Evolutionary conservation across 768 basidiomycete genomes (phyloP), one percentile per base, ranked within the genome.

Genomic region (Amanita brunnescens): DNA sequence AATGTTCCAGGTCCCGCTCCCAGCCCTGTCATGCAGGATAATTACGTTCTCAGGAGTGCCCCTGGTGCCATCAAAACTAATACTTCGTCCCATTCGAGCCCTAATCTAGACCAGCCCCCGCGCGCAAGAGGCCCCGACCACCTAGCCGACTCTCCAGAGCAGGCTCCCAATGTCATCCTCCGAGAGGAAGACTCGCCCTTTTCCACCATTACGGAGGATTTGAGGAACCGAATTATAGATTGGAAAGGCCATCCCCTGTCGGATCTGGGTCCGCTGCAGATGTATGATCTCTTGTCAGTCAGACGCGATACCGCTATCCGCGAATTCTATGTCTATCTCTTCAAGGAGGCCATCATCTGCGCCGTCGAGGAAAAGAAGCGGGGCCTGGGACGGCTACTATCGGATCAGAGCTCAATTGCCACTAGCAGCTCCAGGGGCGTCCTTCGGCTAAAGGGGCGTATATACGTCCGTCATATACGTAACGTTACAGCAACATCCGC

Each of bases 281-380:
- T 96, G 80, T 96, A 91, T 65, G 95, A 96, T 67, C 74, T 93
- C 41, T 70, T 98, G 23, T 84, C 82, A 44, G 92, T 97, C 38
- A 81, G 92, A 46, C 83, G 94, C 44, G 95, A 95, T 57, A 71
- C 84, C 8, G 85, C 91, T 54, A 85, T 94, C 16, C 82, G 93
- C 49, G 94, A 96, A 65, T 97, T 97, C 67, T 89, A 85, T 62
- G 91, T 96, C 54, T 97, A 98, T 70, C 79, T 99, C 23, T 99
- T 97, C 80, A 87, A 86, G 61, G 92, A 97, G 66, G 96, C 96
- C 8, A 89, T 99, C 57, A 92, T 99, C 54, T 99, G 96, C 65
- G 92, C 98, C n/a, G 79, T 88, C 16, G 94, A 98, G 65, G 95
- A 99, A 69, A 91, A 85, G 73, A 94, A 91, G 61, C 81, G 87